phyloP scores from a whole-genome alignment of 2,329 filamentous ascomycete species.

The Trichoderma sp. region DNA sequence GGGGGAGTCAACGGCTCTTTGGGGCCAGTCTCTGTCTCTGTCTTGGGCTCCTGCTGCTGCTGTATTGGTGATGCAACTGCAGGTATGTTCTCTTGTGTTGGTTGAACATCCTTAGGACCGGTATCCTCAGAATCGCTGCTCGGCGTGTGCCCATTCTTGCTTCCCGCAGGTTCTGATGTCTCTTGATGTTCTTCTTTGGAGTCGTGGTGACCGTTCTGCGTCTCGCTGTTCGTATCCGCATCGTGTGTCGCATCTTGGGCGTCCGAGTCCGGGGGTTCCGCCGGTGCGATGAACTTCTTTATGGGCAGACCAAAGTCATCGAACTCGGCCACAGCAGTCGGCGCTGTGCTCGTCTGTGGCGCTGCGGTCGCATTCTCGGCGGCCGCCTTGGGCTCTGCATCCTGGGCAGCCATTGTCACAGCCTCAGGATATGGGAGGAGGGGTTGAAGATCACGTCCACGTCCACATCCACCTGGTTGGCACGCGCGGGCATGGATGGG shows the following conservation, averaged over 20 bases:
- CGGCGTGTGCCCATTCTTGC: constrained; percentile 21
- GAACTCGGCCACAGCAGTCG: constrained; percentile 43
- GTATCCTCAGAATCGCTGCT: constrained; percentile 39
- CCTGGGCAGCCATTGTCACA: constrained; percentile 25
- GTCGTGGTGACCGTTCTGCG: neutral
- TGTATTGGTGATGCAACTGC: neutral
- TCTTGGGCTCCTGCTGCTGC: constrained; percentile 4
- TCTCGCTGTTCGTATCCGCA: neutral
- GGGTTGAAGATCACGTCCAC: constrained; percentile 25
- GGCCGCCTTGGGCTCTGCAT: constrained; percentile 28
- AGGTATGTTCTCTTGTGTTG: constrained; percentile 23
- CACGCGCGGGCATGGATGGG: constrained; percentile 22
- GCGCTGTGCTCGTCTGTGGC: constrained; percentile 28
- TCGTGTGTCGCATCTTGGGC: constrained; percentile 13
- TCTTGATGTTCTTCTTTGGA: constrained; percentile 20
- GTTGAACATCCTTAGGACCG: constrained; percentile 34
- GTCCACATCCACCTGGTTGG: constrained; percentile 29
- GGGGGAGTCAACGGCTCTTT: constrained; percentile 19
- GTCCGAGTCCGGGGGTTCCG: constrained; percentile 16
- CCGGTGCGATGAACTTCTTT: constrained; percentile 44
- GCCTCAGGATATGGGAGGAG: constrained; percentile 14
- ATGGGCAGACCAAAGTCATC: constrained; percentile 73
- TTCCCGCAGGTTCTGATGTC: neutral
- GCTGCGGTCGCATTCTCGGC: constrained; percentile 13
- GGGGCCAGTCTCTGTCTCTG: neutral